Percentiles rank a stretch among this genome's conserved stretches.
phyloP scores from a whole-genome alignment of 768 basidiomycete genomes.

The Galerina sulciceps region DNA sequence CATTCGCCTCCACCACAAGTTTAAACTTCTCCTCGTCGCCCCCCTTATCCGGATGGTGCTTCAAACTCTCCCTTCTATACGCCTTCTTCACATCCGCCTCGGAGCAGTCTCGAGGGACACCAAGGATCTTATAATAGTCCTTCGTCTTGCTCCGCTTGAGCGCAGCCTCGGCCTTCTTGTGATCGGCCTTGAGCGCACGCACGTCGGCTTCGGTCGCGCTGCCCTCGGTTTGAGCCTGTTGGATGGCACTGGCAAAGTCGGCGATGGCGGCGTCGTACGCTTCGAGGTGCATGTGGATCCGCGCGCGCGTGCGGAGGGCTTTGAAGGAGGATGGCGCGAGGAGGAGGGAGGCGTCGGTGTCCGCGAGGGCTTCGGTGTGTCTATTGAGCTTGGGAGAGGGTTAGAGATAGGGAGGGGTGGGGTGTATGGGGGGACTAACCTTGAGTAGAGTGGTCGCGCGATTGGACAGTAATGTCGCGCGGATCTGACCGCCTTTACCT shows the following conservation, averaged over 20 bases:
- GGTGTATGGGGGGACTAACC: constrained; percentile 37
- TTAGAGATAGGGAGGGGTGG: constrained; percentile 10
- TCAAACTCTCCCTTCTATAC: constrained; percentile 85
- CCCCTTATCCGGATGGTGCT: constrained; percentile 89
- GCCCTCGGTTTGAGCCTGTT: constrained; percentile 70
- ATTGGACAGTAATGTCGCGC: constrained; percentile 81
- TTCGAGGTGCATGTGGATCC: constrained; percentile 76
- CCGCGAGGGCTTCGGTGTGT: constrained; percentile 70
- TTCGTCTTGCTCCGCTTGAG: constrained; percentile 90
- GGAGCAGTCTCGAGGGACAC: constrained; percentile 59
- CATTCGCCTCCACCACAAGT: constrained; percentile 80
- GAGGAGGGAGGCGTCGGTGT: constrained; percentile 69
- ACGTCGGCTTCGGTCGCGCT: constrained; percentile 61
- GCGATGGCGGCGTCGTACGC: constrained; percentile 70
- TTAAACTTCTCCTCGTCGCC: constrained; percentile 98
- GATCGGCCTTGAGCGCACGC: constrained; percentile 62
- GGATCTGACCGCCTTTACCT: constrained; percentile 79
- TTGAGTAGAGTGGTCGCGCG: constrained; percentile 83
- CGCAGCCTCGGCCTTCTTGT: constrained; percentile 81
- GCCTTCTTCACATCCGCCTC: constrained; percentile 88
- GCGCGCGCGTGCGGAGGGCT: constrained; percentile 84
- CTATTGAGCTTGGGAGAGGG: constrained; percentile 54
- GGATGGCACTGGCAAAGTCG: constrained; percentile 82
- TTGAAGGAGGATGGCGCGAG: constrained; percentile 77
- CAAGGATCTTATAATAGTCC: constrained; percentile 86